Percentiles rank a stretch among this genome's conserved stretches.
phyloP scores from a whole-genome alignment of 768 basidiomycete species.

The Kwoniella shandongensis region DNA sequence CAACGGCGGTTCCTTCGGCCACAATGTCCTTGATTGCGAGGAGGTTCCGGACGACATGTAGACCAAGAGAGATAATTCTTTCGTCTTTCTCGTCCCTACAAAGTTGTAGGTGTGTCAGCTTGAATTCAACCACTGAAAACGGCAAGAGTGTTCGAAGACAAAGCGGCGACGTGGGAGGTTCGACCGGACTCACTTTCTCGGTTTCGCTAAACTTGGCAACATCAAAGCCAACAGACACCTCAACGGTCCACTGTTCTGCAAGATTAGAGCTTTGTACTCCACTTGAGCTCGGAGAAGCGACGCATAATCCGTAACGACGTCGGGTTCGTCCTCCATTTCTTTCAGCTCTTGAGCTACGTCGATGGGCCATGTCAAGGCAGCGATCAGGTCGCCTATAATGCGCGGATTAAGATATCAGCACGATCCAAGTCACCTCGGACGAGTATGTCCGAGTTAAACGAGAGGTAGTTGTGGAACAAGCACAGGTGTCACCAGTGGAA shows the following conservation, averaged over 20 bases:
- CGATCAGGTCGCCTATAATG: slow-evolving; percentile 70
- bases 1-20: slow-evolving; percentile 66
- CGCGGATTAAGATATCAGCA: no score
- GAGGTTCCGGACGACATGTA: slow-evolving; percentile 91
- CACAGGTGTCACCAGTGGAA: background rate
- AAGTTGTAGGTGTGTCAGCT: background rate
- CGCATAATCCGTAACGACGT: slow-evolving; percentile 84
- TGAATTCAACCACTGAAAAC: no score
- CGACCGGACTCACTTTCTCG: slow-evolving; percentile 56
- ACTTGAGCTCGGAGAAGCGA: slow-evolving; percentile 76
- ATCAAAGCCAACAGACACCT: slow-evolving; percentile 58
- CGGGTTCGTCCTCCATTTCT: slow-evolving; percentile 74
- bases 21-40: slow-evolving; percentile 86
- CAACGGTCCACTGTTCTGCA: slow-evolving; percentile 33
- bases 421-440: no score
- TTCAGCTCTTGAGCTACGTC: slow-evolving; percentile 91
- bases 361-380: slow-evolving; percentile 99
- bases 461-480: background rate
- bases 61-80: slow-evolving; percentile 80
- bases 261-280: slow-evolving; percentile 68
- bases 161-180: no score
- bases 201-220: slow-evolving; percentile 74
- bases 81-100: slow-evolving; percentile 71
- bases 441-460: background rate
- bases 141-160: no score